These are phyloP conservation scores for Thalassia testudinum DNA, from an alignment of 116 monocot genomes.

Conservation along the genomic window DNA sequence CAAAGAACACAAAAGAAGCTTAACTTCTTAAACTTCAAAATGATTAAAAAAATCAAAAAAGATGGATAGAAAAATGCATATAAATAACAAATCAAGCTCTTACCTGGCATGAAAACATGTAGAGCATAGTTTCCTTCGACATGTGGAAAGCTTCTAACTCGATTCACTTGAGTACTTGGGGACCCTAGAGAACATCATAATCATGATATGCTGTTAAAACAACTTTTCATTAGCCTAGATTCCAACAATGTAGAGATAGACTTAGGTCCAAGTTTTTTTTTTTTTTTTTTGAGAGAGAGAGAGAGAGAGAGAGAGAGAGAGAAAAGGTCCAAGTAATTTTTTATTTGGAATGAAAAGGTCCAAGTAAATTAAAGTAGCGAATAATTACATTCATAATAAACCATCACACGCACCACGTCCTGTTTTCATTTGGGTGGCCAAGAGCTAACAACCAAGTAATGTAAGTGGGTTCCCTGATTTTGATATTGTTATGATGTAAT, in stretches of 20 bases:
- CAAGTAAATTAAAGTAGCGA: too few species aligned
- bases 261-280: background rate
- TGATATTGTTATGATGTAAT: too few species aligned
- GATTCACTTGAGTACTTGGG: conserved; percentile 17
- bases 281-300: background rate
- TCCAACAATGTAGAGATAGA: background rate
- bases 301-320: background rate
- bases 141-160: conserved; percentile 81
- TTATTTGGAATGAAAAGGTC: background rate
- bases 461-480: too few species aligned
- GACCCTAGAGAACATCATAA: background rate
- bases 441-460: too few species aligned
- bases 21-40: too few species aligned
- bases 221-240: background rate
- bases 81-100: too few species aligned
- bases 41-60: too few species aligned
- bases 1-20: too few species aligned
- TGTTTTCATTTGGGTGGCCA: too few species aligned
- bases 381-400: too few species aligned
- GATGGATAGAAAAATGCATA: too few species aligned
- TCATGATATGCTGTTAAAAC: background rate
- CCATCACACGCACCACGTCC: too few species aligned
- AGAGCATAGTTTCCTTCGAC: conserved; percentile 84
- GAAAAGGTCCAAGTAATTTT: background rate
- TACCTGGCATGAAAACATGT: conserved; percentile 80